Conservation (phyloP, 305 asterid species). For the Fraxinus floribunda region DNA sequence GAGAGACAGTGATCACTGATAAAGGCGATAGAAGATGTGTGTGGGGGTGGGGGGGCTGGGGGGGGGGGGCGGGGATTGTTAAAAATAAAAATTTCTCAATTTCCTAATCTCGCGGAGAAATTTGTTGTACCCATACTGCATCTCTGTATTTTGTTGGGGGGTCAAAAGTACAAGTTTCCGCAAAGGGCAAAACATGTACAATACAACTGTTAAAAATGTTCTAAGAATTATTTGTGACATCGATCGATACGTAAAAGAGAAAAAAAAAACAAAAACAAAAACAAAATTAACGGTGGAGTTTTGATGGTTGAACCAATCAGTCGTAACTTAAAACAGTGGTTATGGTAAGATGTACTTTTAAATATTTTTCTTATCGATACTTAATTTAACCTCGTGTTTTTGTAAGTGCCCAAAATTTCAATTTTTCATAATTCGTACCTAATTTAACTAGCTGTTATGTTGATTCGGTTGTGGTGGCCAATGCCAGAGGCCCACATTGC, state of each 20-base stretch:
- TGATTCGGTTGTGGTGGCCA: not conserved
- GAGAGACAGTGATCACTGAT: not conserved
- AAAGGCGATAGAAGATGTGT: too few species aligned
- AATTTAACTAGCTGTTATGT: not conserved
- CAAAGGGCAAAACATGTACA: not conserved
- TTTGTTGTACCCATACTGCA: not conserved
- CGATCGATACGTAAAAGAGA: too few species aligned
- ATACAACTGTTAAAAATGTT: not conserved
- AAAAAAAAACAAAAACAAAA: too few species aligned
- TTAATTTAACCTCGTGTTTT: not conserved
- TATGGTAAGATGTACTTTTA: too few species aligned
- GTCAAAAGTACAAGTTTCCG: not conserved
- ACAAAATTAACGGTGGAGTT: too few species aligned
- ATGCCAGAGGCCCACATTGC: not conserved
- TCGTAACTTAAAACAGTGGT: too few species aligned
- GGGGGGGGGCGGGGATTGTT: too few species aligned
- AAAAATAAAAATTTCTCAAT: slow-evolving; percentile 14
- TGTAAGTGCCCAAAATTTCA: not conserved
- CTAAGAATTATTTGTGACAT: not conserved
- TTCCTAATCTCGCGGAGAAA: slow-evolving; percentile 20
- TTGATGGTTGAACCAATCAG: not conserved
- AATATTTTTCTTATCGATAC: not conserved
- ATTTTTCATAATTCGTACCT: not conserved
- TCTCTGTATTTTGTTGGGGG: slow-evolving; percentile 10
- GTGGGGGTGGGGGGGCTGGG: too few species aligned